Evolutionary conservation across 2,329 filamentous ascomycete species (phyloP).

Genomic region (Xylogone sp.): DNA sequence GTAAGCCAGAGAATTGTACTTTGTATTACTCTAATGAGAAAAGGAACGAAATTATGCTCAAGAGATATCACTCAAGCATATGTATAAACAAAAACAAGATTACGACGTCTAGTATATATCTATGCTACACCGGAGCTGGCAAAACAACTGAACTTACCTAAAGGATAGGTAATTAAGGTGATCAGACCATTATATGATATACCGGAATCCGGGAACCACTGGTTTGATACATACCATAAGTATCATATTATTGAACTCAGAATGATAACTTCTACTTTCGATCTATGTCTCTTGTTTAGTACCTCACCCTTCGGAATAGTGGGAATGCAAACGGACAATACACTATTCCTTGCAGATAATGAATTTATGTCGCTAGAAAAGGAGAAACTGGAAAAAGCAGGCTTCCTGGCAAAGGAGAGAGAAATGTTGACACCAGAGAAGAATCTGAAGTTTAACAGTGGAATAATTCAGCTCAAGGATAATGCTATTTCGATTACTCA

Average conservation of each 20-base stretch:
- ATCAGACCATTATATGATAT: conserved; percentile 10
- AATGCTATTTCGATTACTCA: neutral
- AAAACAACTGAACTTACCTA: too few species aligned
- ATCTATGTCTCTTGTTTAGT: neutral
- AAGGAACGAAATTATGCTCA: conserved; percentile 1
- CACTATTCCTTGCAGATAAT: conserved; percentile 4
- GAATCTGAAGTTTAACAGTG: neutral
- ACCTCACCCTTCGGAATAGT: conserved; percentile 2
- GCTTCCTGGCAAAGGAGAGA: conserved; percentile 6
- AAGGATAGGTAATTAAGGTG: conserved; percentile 1
- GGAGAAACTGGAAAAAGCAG: conserved; percentile 4
- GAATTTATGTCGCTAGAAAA: conserved; percentile 1
- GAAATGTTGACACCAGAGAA: neutral
- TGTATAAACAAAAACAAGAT: conserved; percentile 5
- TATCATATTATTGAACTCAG: conserved; percentile 4
- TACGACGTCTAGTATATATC: conserved; percentile 10
- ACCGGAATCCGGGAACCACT: conserved; percentile 8
- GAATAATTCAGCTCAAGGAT: neutral
- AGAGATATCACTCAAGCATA: conserved; percentile 10
- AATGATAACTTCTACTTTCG: conserved; percentile 6
- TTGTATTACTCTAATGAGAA: conserved; percentile 1
- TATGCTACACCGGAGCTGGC: neutral
- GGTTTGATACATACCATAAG: conserved; percentile 9
- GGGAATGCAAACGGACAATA: conserved; percentile 10
- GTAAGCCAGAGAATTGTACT: conserved; percentile 8